Evolutionary conservation across 306 rosid genomes (phyloP), one percentile per base, ranked within the genome.

Genomic region (Carpinus viminea): DNA sequence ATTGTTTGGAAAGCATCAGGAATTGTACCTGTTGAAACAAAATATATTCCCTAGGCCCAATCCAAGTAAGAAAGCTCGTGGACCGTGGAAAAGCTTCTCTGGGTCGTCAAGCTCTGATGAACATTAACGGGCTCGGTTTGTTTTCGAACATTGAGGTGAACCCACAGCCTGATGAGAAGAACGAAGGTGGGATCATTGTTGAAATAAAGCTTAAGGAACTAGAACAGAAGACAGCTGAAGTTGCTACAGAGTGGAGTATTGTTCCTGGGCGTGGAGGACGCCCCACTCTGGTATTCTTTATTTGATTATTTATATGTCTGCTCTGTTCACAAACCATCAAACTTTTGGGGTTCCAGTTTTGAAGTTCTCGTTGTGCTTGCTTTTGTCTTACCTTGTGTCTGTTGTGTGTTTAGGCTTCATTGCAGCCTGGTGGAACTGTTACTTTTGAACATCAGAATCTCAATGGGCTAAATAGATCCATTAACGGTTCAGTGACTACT

Each of bases 121-220:
- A 93, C 82, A 91, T 95, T 68, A 91, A 95, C 46, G 93, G 97
- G 45, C 94, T 95, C 41, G 89, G 91, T 65, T 78, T 95, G 88
- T 95, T 95, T 86, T 95, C 99, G 1, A 95, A 95, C 82, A 93
- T 95, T 82, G 99, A 95, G 86, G 98, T 95, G 82, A 95, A 93
- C 80, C 99, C 99, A 12, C 86, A 91, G 21, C 99, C 98, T 54
- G 99, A 93, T 26, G 98, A 95, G 88, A 95, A 86, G 74, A 91
- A 86, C 52, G 99, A 95, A 62, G 99, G 99, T 83, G 98, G 94
- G 57, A 93, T 95, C 57, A 85, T 93, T 74, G 98, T 95, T 66
- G 99, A 95, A 81, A 89, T 95, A 74, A 95, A 95, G 88, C 88
- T 95, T 17, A 91, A 91, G 77, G 99, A 95, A 80, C 85, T 91